Conservation (phyloP, 164 flowering plant species). For the Annona cherimola region DNA sequence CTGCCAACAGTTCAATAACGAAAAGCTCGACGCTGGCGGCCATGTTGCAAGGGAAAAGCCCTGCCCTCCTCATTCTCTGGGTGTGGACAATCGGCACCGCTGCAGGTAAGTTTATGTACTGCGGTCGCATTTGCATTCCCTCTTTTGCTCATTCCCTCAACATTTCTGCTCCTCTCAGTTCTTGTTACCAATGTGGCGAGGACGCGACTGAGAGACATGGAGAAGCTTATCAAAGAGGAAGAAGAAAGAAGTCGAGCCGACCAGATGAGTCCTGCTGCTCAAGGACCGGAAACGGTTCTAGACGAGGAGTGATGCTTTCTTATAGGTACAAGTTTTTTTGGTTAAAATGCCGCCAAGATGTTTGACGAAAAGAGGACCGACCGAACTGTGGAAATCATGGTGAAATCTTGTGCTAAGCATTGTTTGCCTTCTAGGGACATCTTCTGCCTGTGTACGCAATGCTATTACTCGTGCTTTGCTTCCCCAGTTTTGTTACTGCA, state of each 20-base stretch:
- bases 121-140: neutral
- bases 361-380: no score
- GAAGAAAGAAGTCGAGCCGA: neutral
- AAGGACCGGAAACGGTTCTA: neutral
- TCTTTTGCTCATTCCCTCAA: neutral
- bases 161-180: constrained; percentile 5
- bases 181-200: constrained; percentile 15
- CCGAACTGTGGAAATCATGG: no score
- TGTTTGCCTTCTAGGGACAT: no score
- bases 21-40: neutral
- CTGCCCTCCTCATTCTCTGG: constrained; percentile 19
- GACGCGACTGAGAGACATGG: constrained; percentile 17
- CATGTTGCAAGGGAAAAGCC: constrained; percentile 19
- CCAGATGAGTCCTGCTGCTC: neutral
- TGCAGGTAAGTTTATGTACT: constrained; percentile 2
- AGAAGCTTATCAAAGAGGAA: constrained; percentile 6
- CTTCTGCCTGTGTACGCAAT: no score
- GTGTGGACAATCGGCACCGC: constrained; percentile 20
- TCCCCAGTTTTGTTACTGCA: no score
- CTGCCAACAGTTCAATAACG: neutral
- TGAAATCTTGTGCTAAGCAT: no score
- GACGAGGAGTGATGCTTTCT: neutral
- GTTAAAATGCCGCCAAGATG: no score
- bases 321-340: neutral
- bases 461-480: no score